A percentile compares a stretch with the other conserved stretches of the same genome.
phyloP scores from a whole-genome alignment of 176 grass and related monocot genomes.

The Saccharum spontaneum region DNA sequence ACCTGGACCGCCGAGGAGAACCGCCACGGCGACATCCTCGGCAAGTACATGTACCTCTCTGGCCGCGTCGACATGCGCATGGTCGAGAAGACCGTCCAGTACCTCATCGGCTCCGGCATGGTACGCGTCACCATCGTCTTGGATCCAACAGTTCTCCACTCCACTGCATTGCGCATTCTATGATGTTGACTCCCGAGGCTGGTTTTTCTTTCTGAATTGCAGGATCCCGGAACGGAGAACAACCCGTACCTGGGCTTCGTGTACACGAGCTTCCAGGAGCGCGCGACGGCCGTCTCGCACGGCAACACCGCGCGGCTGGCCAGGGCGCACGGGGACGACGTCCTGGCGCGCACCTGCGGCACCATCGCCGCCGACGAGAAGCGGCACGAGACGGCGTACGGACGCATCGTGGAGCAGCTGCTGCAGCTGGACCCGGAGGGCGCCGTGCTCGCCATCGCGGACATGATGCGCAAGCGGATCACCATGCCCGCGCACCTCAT shows the following conservation, averaged over 20 bases:
- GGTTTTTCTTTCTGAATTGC: background rate
- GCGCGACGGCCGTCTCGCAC: conserved; percentile 83
- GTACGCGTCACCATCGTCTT: background rate
- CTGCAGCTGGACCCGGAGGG: conserved; percentile 73
- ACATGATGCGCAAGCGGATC: conserved; percentile 99
- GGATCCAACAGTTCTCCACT: background rate
- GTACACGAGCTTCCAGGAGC: conserved; percentile 99
- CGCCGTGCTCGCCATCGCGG: conserved; percentile 74
- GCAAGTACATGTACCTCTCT: conserved; percentile 87
- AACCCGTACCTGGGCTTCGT: conserved; percentile 91
- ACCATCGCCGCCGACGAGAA: conserved; percentile 96
- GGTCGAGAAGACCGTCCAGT: conserved; percentile 92
- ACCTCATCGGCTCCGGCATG: conserved; percentile 95
- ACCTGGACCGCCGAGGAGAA: conserved; percentile 95
- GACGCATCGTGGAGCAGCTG: conserved; percentile 83
- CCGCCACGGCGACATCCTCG: conserved; percentile 81
- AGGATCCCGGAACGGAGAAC: conserved; percentile 91
- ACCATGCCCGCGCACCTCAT: conserved; percentile 99
- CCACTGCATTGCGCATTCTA: background rate
- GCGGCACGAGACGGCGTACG: conserved; percentile 88
- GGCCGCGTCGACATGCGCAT: conserved; percentile 88
- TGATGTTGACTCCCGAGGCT: background rate
- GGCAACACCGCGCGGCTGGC: conserved; percentile 86
- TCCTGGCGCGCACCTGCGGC: conserved; percentile 78
- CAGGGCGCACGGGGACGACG: conserved; percentile 57